These are phyloP conservation scores for Rosellinia necatrix DNA, from an alignment of 2,329 filamentous ascomycete species.

Conservation along the genomic window DNA sequence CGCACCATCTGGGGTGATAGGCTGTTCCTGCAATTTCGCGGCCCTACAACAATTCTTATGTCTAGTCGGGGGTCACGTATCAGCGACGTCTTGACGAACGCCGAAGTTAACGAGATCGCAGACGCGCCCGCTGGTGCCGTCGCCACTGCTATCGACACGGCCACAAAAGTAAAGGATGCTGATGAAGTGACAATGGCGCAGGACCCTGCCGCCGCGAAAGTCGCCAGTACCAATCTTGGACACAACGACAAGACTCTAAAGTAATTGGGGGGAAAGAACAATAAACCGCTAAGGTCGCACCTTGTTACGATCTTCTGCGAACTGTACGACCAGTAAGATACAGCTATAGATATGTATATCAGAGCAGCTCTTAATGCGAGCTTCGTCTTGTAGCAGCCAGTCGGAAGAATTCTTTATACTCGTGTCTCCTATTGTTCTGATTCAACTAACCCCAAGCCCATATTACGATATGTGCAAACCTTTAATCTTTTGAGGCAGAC, in stretches of 20 bases:
- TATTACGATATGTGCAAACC: background rate
- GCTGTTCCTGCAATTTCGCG: slow-evolving; percentile 87
- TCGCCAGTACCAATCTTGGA: slow-evolving; percentile 61
- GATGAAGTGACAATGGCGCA: slow-evolving; percentile 36
- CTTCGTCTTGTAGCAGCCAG: slow-evolving; percentile 18
- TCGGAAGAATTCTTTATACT: slow-evolving; percentile 13
- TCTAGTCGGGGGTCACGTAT: slow-evolving; percentile 84
- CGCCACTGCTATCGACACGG: slow-evolving; percentile 59
- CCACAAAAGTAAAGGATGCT: slow-evolving; percentile 44
- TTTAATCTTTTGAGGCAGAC: no score
- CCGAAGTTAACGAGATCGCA: slow-evolving; percentile 89
- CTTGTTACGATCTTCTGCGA: slow-evolving; percentile 3
- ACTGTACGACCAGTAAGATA: slow-evolving; percentile 24
- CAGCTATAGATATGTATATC: slow-evolving; percentile 21
- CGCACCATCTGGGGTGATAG: slow-evolving; percentile 92
- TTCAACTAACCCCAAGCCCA: no score
- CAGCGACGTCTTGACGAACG: slow-evolving; percentile 74
- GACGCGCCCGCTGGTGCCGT: slow-evolving; percentile 76
- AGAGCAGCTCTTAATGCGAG: slow-evolving; percentile 1
- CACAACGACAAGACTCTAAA: slow-evolving; percentile 66
- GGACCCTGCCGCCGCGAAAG: slow-evolving; percentile 47
- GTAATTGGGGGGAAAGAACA: slow-evolving; percentile 50
- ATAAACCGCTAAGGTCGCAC: slow-evolving; percentile 4
- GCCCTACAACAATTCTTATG: slow-evolving; percentile 82
- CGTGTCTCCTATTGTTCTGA: background rate